Evolutionary conservation across 768 basidiomycete species (phyloP), one percentile per base, ranked within the genome.

Genomic region (Suillus discolor): DNA sequence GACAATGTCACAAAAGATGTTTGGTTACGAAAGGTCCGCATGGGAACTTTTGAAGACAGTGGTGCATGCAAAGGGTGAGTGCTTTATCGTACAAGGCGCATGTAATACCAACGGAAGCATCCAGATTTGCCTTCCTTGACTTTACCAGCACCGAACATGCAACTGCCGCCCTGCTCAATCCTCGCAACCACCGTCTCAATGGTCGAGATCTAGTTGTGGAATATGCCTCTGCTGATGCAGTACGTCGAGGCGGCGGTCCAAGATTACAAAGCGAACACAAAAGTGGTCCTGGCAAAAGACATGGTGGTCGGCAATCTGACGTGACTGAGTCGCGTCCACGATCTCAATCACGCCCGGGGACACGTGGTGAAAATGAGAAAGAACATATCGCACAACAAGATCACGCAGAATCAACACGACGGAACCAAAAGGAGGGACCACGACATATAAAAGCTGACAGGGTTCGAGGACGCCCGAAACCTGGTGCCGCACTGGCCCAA

Each of bases 11-110:
- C 41, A 8, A 68, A 72, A 31, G 84, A 85, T 55, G 74, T 76
- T 28, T 88, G 87, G 88, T 84, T 90, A 80, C 84, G 92, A 67
- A 94, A 94, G 74, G 80, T 99, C 36, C 88, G 97, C 7, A 85
- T 99, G 86, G 96, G 95, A 5, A 96, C 96, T 20, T 99, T 99
- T 69, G 95, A 98, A 75, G 97, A 99, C 76, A 92, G 88, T 59
- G 97, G 97, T 11, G 78, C 87, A 62, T 99, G 97, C 80, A 99
- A 99, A 83, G 97, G 97, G 97, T 97, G 73, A 65, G 84, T 80
- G 25, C 39, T 45, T 66, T 13, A 23, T 53, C 7, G 41, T 41
- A 54, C 60, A 36, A 6, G 34, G 38, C 41, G 47, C n/a, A 16
- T 9, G 36, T n/a, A 39, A 20, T 62, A 11, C 63, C 6, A 62